These are phyloP conservation scores for Lasiodiplodia sp. DNA, from an alignment of 2,329 filamentous ascomycete species.

Conservation along the genomic window DNA sequence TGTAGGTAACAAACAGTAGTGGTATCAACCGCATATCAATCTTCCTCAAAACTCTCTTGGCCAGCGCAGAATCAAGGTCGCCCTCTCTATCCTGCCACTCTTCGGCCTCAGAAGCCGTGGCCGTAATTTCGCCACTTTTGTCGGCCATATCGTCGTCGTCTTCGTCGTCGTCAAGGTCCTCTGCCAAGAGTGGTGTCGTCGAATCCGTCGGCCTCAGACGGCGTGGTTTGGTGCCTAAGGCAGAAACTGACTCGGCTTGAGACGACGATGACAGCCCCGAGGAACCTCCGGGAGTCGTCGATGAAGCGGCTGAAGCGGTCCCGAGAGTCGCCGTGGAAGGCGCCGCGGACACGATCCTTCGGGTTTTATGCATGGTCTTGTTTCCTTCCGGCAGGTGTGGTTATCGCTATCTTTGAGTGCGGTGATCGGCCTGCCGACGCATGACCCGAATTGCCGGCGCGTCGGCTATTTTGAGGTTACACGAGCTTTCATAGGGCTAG, in stretches of 20 bases:
- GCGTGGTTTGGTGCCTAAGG: not conserved
- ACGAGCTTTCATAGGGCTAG: not conserved
- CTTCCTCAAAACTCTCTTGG: slow-evolving; percentile 56
- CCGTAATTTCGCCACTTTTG: not conserved
- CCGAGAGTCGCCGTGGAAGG: not conserved
- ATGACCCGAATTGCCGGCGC: slow-evolving; percentile 12
- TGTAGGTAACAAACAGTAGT: slow-evolving; percentile 64
- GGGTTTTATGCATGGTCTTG: not conserved
- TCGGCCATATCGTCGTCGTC: slow-evolving; percentile 10
- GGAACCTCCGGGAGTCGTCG: not conserved
- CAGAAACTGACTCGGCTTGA: not conserved
- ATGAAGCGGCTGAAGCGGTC: not conserved
- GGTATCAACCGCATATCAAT: slow-evolving; percentile 65
- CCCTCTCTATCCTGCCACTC: not conserved
- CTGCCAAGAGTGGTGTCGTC: slow-evolving; percentile 9
- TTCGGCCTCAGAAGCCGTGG: slow-evolving; percentile 5
- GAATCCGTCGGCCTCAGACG: not conserved
- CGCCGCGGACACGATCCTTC: not conserved
- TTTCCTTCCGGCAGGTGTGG: not conserved
- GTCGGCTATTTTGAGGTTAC: slow-evolving; percentile 19
- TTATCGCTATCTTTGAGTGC: slow-evolving; percentile 15
- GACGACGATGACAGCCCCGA: not conserved
- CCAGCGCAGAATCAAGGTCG: slow-evolving; percentile 37
- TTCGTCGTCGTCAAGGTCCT: not conserved
- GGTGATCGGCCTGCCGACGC: slow-evolving; percentile 19